A percentile compares a stretch with the other conserved stretches of the same genome.
Conservation (phyloP, 2,329 filamentous ascomycete species). For the Paraphaeosphaeria sporulosa region DNA sequence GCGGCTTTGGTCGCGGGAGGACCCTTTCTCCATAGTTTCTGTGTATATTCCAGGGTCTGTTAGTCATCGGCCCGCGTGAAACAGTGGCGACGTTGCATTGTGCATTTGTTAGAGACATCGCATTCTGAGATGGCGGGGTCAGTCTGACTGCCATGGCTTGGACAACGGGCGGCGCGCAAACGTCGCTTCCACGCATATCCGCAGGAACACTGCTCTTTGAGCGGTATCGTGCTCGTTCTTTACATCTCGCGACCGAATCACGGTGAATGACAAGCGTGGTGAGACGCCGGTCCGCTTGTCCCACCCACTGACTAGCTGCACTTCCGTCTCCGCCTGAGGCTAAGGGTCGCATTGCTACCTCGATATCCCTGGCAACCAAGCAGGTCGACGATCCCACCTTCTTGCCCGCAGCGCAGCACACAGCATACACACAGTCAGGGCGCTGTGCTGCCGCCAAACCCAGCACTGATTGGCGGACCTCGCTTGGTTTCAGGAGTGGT, state of each 20-base stretch:
- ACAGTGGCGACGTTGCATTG: constrained; percentile 9
- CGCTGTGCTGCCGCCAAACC: neutral
- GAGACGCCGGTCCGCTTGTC: constrained; percentile 10
- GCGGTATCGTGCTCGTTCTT: neutral
- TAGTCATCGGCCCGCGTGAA: constrained; percentile 5
- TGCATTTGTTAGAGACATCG: neutral
- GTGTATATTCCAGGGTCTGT: neutral
- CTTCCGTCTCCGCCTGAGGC: neutral
- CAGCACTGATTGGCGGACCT: constrained; percentile 9
- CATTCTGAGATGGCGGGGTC: constrained; percentile 2
- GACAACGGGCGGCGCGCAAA: neutral
- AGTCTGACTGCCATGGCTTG: too few relatives aligned
- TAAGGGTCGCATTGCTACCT: neutral
- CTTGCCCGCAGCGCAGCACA: neutral
- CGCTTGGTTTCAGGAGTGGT: constrained; percentile 10
- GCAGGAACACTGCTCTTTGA: neutral
- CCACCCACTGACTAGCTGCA: constrained; percentile 1
- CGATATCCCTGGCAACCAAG: constrained; percentile 4
- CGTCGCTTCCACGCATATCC: neutral
- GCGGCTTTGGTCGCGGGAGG: constrained; percentile 8
- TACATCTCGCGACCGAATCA: neutral
- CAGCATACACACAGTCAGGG: neutral
- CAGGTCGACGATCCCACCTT: neutral
- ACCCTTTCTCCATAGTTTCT: constrained; percentile 14
- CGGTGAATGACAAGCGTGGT: constrained; percentile 5